Evolutionary conservation across 1,284 basidiomycete species (phyloP).

Genomic region (Schizophyllum commune): DNA sequence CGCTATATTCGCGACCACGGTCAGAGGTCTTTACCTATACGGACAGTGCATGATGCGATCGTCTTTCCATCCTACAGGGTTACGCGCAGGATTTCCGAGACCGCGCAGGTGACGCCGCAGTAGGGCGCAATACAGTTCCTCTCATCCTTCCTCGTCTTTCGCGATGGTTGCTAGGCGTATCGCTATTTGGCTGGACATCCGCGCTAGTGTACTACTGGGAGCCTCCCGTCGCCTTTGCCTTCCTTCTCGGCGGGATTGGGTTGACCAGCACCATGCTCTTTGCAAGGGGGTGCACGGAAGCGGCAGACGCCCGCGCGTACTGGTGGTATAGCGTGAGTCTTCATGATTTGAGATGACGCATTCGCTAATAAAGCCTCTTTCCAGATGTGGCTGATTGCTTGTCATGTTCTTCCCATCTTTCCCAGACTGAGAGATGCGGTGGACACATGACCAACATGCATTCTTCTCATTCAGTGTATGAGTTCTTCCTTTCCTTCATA

Average conservation of each 20-base stretch:
- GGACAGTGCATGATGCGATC: background rate
- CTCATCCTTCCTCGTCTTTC: constrained; percentile 15
- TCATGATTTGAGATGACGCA: too few species aligned
- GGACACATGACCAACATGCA: too few species aligned
- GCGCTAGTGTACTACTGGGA: constrained; percentile 11
- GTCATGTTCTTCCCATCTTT: too few species aligned
- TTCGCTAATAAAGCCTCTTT: too few species aligned
- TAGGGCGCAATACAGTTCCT: constrained; percentile 24
- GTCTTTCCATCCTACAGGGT: constrained; percentile 5
- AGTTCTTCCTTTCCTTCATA: too few species aligned
- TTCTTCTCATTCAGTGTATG: too few species aligned
- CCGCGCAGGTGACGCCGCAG: constrained; percentile 19
- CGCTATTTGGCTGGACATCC: constrained; percentile 9
- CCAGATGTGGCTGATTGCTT: too few species aligned
- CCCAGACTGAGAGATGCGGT: too few species aligned
- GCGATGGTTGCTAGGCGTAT: constrained; percentile 12
- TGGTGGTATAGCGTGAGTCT: too few species aligned
- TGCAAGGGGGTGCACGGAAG: background rate
- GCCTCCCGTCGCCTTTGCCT: constrained; percentile 6
- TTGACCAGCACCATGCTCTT: constrained; percentile 6
- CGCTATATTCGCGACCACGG: constrained; percentile 22
- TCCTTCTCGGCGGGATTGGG: constrained; percentile 6
- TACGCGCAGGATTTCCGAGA: constrained; percentile 28
- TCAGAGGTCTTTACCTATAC: constrained; percentile 2
- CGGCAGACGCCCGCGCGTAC: too few species aligned